Conservation (phyloP, 108 stramenopile species). For the Cyclotella sp. region DNA sequence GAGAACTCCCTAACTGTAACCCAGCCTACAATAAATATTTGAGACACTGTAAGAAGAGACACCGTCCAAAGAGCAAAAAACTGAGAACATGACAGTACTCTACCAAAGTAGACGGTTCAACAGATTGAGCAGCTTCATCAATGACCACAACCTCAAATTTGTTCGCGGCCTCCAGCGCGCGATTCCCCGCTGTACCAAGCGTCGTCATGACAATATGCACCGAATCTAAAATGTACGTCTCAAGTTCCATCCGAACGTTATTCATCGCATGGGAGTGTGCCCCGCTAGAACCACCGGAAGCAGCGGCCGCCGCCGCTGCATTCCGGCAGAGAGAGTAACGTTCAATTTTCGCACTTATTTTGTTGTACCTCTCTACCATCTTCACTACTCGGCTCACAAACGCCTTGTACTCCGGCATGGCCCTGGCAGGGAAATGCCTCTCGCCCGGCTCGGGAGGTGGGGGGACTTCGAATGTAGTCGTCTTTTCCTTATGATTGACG, state of each 20-base stretch:
- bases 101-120: constrained; percentile 92
- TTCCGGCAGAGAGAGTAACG: constrained; percentile 57
- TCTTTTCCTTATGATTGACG: constrained; percentile 87
- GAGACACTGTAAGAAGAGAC: not conserved
- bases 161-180: constrained; percentile 77
- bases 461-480: constrained; percentile 79
- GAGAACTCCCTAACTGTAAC: constrained; percentile 85
- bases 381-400: constrained; percentile 75
- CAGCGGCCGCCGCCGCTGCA: constrained; percentile 16
- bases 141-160: constrained; percentile 97
- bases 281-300: constrained; percentile 19
- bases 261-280: constrained; percentile 44
- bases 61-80: not conserved
- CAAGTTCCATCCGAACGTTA: constrained; percentile 64
- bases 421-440: constrained; percentile 54
- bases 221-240: constrained; percentile 85
- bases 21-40: constrained; percentile 54
- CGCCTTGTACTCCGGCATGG: constrained; percentile 86
- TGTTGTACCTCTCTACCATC: constrained; percentile 77
- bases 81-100: not conserved
- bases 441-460: constrained; percentile 86
- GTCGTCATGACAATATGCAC: constrained; percentile 98
- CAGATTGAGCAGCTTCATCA: constrained; percentile 98
- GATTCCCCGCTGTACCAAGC: constrained; percentile 90
- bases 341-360: constrained; percentile 70